Evolutionary conservation across 768 basidiomycete species (phyloP), one percentile per base, ranked within the genome.

Genomic region (Russula compacta): DNA sequence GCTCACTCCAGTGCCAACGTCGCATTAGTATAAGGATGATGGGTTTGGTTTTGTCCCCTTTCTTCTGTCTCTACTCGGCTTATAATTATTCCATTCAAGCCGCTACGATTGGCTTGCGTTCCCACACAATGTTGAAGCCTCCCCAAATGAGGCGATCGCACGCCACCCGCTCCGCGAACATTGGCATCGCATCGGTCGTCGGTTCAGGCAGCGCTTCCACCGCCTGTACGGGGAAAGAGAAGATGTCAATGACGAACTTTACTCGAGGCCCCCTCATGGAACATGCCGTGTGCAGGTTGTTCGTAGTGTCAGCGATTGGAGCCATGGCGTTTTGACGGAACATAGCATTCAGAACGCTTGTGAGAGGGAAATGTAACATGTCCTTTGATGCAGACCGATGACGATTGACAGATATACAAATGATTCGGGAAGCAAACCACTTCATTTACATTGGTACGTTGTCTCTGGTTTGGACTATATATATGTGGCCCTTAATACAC

Each of bases 331-430:
- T 39, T 77, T 95, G 65, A 87, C 83, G 4, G 95, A 98, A 72
- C 82, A 84, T 60, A 93, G 90, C 72, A 92, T 98, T 61, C 95
- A 97, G 74, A 88, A 92, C 67, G 95, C 95, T 50, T 93, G 90
- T 91, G 68, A 71, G 87, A 81, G 2, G 7, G 51, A 38, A 5
- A 49, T 11, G 1, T 47, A 42, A n/a, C 38, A 35, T 24, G 19
- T 36, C 24, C 50, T 54, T 44, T 53, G 44, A 56, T 59, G 38
- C 36, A 19, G 38, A 17, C 61, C 49, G 19, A 58, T 47, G 44
- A 48, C 33, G 11, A 43, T 35, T 39, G 12, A 50, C 66, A 88
- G 91, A 94, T 69, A 79, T 83, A 47, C 77, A 90, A 66, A 66
- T 95, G 64, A 99, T 99, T 69, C 72, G 78, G 19, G 88, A 95